Percentiles rank a stretch among this genome's conserved stretches.
phyloP scores from a whole-genome alignment of 345 rosid species.

The Abelmoschus esculentus region DNA sequence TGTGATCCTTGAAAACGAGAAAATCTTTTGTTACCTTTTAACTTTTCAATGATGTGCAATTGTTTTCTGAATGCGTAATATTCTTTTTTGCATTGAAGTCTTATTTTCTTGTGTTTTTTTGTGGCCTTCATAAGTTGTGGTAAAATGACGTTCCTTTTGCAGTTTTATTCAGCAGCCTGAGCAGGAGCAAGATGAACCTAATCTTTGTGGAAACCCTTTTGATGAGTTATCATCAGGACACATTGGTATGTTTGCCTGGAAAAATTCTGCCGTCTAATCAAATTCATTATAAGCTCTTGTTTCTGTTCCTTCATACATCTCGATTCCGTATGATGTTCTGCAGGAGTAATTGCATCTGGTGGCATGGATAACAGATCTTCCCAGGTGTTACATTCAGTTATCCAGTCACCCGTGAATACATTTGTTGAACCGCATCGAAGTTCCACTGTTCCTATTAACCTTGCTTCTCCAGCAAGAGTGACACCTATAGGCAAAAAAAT shows the following conservation, averaged over 20 bases:
- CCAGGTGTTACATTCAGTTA: slow-evolving; percentile 22
- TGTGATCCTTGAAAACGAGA: background rate
- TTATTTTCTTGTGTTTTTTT: background rate
- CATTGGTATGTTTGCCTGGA: slow-evolving; percentile 36
- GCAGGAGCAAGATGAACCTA: slow-evolving; percentile 43
- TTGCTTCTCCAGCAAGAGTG: slow-evolving; percentile 49
- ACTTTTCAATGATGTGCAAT: background rate
- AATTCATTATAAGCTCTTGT: slow-evolving; percentile 11
- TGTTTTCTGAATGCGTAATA: background rate
- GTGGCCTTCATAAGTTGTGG: background rate
- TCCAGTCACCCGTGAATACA: slow-evolving; percentile 33
- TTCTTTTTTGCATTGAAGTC: slow-evolving; percentile 4
- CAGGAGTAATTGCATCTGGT: slow-evolving; percentile 37
- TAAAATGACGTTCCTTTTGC: slow-evolving; percentile 17
- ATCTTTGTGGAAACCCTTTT: slow-evolving; percentile 31
- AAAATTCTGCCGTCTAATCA: background rate
- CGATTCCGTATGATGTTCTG: slow-evolving; percentile 33
- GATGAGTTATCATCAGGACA: slow-evolving; percentile 36
- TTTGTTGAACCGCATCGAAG: slow-evolving; percentile 56
- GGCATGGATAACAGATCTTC: slow-evolving; percentile 48
- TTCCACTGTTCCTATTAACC: slow-evolving; percentile 59
- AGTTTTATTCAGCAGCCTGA: slow-evolving; percentile 42
- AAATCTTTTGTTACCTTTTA: background rate
- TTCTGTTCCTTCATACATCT: slow-evolving; percentile 13
- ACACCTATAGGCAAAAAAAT: slow-evolving; percentile 49